Percentiles rank a stretch among this genome's conserved stretches.
Evolutionary conservation across 2,329 filamentous ascomycete genomes (phyloP).

Genomic region (Penicillium sp.): DNA sequence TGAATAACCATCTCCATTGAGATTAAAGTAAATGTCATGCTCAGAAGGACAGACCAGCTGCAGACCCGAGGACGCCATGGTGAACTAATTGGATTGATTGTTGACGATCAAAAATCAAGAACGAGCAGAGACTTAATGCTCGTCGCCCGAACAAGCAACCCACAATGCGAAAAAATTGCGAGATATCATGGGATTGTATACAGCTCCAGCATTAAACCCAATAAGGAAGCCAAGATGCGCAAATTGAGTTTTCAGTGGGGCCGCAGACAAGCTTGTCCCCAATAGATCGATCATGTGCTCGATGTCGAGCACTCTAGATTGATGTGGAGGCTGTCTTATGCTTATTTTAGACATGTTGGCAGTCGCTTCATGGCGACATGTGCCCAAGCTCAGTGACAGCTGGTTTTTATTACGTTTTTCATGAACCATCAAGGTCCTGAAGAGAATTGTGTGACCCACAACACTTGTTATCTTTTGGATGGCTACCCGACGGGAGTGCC

Average conservation of each 20-base stretch:
- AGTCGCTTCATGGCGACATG: neutral
- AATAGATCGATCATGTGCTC: neutral
- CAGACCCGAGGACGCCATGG: neutral
- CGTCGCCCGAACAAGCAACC: neutral
- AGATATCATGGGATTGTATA: neutral
- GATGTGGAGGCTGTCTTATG: neutral
- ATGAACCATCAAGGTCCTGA: neutral
- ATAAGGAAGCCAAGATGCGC: conserved; percentile 2
- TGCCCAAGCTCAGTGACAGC: neutral
- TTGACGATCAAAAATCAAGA: neutral
- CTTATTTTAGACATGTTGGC: neutral
- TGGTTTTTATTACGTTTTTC: neutral
- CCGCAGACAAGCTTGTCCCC: neutral
- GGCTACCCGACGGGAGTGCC: neutral
- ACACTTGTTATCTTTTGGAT: neutral
- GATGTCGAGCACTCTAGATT: neutral
- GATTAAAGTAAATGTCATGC: conserved; percentile 11
- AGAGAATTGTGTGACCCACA: neutral
- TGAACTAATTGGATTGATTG: neutral
- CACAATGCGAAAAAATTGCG: neutral
- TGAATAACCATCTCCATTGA: conserved; percentile 11
- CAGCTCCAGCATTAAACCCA: neutral
- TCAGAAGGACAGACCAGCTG: conserved; percentile 7
- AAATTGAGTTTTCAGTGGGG: conserved; percentile 3
- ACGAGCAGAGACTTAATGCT: neutral